Conservation (phyloP, 1,284 basidiomycete species). For the Bjerkandera adusta region DNA sequence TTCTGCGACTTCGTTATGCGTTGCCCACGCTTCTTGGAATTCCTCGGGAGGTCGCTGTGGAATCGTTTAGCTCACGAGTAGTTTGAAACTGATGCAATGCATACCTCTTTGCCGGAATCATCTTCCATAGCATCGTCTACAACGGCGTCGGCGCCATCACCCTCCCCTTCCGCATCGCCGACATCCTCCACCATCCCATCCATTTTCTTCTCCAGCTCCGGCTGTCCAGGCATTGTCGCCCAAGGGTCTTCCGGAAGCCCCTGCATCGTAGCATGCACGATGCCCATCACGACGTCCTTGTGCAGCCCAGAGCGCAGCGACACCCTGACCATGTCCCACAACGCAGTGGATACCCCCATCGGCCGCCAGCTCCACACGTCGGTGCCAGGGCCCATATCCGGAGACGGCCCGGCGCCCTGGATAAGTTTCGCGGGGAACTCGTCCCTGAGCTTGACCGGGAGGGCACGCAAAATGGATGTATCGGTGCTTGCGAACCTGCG, state of each 20-base stretch:
- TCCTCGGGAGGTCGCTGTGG: constrained; percentile 39
- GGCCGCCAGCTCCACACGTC: constrained; percentile 73
- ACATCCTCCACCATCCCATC: background rate
- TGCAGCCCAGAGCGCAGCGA: constrained; percentile 51
- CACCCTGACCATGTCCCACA: constrained; percentile 69
- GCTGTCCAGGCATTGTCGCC: background rate
- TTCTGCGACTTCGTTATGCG: constrained; percentile 41
- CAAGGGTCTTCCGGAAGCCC: constrained; percentile 43
- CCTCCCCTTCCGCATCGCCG: background rate
- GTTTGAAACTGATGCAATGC: constrained; percentile 12
- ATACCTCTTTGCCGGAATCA: constrained; percentile 23
- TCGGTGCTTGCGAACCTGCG: constrained; percentile 69
- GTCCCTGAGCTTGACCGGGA: constrained; percentile 62
- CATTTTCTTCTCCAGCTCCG: background rate
- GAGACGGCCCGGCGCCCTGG: constrained; percentile 37
- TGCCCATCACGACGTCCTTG: constrained; percentile 55
- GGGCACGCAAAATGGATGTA: constrained; percentile 59
- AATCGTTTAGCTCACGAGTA: constrained; percentile 5
- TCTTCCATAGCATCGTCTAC: constrained; percentile 5
- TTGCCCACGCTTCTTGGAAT: constrained; percentile 56
- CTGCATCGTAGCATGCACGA: constrained; percentile 54
- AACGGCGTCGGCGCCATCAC: constrained; percentile 5
- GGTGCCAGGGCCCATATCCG: constrained; percentile 51
- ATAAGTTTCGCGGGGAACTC: constrained; percentile 68
- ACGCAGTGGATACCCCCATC: constrained; percentile 58